A percentile compares a stretch with the other conserved stretches of the same genome.
These are phyloP conservation scores for Coleophoma eucalyptorum DNA, from an alignment of 2,329 filamentous ascomycete species.

Conservation along the genomic window DNA sequence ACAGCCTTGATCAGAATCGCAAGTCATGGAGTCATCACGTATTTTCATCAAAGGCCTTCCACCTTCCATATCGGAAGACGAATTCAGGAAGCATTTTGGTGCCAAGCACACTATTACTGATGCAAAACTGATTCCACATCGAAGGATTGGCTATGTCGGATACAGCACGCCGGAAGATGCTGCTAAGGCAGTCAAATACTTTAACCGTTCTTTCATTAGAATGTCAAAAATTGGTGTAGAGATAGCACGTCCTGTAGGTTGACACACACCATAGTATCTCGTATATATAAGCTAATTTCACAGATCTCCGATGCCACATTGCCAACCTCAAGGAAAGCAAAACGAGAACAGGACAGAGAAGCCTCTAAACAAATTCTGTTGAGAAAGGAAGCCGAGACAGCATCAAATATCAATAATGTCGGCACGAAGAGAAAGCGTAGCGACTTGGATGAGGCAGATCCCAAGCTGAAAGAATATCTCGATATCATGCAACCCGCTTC, in stretches of 20 bases:
- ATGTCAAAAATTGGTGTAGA: constrained; percentile 94
- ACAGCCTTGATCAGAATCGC: neutral
- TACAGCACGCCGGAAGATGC: constrained; percentile 83
- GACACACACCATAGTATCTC: neutral
- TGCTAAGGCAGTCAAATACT: constrained; percentile 82
- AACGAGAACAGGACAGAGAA: constrained; percentile 28
- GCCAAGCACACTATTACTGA: constrained; percentile 77
- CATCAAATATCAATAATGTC: constrained; percentile 30
- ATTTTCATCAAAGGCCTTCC: constrained; percentile 82
- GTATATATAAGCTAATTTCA: constrained; percentile 6
- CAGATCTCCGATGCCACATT: constrained; percentile 32
- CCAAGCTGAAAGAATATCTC: constrained; percentile 83
- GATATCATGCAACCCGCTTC: constrained; percentile 72
- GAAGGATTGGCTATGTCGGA: constrained; percentile 93
- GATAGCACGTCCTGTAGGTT: constrained; percentile 73
- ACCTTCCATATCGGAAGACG: constrained; percentile 77
- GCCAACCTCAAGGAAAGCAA: constrained; percentile 32
- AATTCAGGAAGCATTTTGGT: constrained; percentile 87
- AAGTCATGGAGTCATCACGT: constrained; percentile 48
- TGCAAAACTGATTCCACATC: constrained; percentile 82
- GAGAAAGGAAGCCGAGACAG: constrained; percentile 14
- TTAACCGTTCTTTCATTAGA: constrained; percentile 91
- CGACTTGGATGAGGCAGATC: constrained; percentile 57
- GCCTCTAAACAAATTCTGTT: constrained; percentile 13
- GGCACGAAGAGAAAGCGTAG: constrained; percentile 63